phyloP scores from a whole-genome alignment of 148 eudicot genomes.

The Heliosperma pusillum region DNA sequence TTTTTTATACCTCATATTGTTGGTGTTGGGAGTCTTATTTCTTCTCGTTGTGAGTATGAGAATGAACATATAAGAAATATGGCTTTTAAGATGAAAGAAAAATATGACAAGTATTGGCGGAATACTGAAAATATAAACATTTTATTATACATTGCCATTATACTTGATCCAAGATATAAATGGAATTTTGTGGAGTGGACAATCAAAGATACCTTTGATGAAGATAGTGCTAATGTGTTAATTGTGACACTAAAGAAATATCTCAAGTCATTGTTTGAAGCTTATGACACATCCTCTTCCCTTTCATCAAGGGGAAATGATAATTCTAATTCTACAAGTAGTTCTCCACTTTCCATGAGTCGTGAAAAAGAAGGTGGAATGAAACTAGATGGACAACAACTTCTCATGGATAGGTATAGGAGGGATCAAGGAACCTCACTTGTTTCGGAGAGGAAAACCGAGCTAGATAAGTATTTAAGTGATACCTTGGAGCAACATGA shows the following conservation, averaged over 20 bases:
- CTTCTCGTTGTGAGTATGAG: not conserved
- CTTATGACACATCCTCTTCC: not conserved
- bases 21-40: slow-evolving; percentile 3
- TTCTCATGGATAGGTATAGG: not conserved
- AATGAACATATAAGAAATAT: not conserved
- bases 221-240: not conserved
- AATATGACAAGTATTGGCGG: slow-evolving; percentile 28
- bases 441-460: not conserved
- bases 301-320: not conserved
- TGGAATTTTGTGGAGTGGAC: slow-evolving; percentile 3
- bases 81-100: slow-evolving; percentile 3
- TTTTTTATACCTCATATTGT: no score
- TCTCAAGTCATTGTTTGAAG: not conserved
- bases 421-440: not conserved
- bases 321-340: not conserved
- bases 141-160: slow-evolving; percentile 13
- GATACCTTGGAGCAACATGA: not conserved
- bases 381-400: not conserved
- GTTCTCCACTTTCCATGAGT: not conserved
- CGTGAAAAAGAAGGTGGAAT: no score
- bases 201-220: not conserved
- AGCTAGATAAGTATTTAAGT: slow-evolving; percentile 3
- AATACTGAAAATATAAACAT: slow-evolving; percentile 16
- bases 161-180: slow-evolving; percentile 24
- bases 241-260: not conserved